These are phyloP conservation scores for Ophiostoma ulmi DNA, from an alignment of 2,329 filamentous ascomycete genomes.

Conservation along the genomic window DNA sequence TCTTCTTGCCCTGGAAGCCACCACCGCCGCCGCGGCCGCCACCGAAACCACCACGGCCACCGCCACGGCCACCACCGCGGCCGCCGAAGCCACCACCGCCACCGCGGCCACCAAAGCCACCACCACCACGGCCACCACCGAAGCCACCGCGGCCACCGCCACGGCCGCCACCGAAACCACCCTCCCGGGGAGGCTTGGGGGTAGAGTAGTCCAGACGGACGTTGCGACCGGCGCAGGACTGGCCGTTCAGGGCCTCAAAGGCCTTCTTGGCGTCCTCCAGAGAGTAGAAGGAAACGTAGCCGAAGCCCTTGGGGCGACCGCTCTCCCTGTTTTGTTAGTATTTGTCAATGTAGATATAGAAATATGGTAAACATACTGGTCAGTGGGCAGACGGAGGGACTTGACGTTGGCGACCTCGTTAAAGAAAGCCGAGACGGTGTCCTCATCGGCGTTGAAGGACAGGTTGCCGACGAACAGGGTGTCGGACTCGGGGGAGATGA, in stretches of 20 bases:
- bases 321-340: slow-evolving; percentile 52
- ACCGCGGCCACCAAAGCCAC: slow-evolving; percentile 48
- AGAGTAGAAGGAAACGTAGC: slow-evolving; percentile 78
- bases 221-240: slow-evolving; percentile 64
- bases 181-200: slow-evolving; percentile 58
- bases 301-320: slow-evolving; percentile 84
- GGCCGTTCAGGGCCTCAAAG: slow-evolving; percentile 56
- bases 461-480: slow-evolving; percentile 92
- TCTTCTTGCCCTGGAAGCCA: slow-evolving; percentile 75
- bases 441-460: slow-evolving; percentile 76
- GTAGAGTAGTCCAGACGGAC: slow-evolving; percentile 79
- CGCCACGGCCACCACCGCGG: slow-evolving; percentile 49
- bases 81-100: slow-evolving; percentile 50
- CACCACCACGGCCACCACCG: slow-evolving; percentile 47
- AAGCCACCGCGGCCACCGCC: slow-evolving; percentile 32
- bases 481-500: slow-evolving; percentile 70
- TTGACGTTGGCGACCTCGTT: slow-evolving; percentile 63
- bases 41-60: slow-evolving; percentile 53
- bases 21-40: slow-evolving; percentile 50
- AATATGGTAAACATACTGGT: slow-evolving; percentile 49
- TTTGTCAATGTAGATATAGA: slow-evolving; percentile 28
- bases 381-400: slow-evolving; percentile 81
- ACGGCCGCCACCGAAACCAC: slow-evolving; percentile 43
- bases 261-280: slow-evolving; percentile 77
- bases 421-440: slow-evolving; percentile 69